A percentile compares a stretch with the other conserved stretches of the same genome.
phyloP scores from a whole-genome alignment of 176 grass and related monocot species.

The Neostapfia colusana region DNA sequence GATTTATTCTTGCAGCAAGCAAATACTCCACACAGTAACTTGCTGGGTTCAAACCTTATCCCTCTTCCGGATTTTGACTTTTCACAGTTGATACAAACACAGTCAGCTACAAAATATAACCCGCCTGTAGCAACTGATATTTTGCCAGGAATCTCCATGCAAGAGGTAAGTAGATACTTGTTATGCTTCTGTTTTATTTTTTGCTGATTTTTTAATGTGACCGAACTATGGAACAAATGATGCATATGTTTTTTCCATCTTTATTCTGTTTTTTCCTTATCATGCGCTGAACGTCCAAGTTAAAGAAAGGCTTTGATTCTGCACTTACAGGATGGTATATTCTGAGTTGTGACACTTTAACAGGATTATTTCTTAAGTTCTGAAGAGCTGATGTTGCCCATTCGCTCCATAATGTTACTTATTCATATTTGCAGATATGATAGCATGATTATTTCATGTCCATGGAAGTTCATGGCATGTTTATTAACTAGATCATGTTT shows the following conservation, averaged over 20 bases:
- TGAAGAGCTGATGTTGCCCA: neutral
- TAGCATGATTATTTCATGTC: slow-evolving; percentile 3
- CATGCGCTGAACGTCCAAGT: neutral
- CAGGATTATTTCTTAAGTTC: slow-evolving; percentile 8
- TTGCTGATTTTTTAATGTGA: slow-evolving; percentile 11
- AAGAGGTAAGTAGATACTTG: slow-evolving; percentile 58
- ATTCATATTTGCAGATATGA: slow-evolving; percentile 2
- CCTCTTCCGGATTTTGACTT: slow-evolving; percentile 86
- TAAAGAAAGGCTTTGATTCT: neutral
- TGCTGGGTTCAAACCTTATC: slow-evolving; percentile 60
- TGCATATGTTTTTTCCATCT: neutral
- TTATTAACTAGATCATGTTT: slow-evolving; percentile 8
- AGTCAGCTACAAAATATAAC: slow-evolving; percentile 74
- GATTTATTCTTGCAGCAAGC: slow-evolving; percentile 68
- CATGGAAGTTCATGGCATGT: neutral
- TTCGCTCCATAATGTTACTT: neutral
- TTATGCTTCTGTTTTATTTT: neutral
- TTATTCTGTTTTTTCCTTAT: neutral
- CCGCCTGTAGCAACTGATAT: slow-evolving; percentile 63
- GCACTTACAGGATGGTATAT: neutral
- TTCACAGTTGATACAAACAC: slow-evolving; percentile 61
- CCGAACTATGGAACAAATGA: neutral
- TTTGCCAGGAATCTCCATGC: slow-evolving; percentile 61
- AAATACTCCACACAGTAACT: slow-evolving; percentile 64
- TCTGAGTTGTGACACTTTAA: neutral